phyloP scores from a whole-genome alignment of 495 filamentous ascomycete genomes.

The Articulospora tetracladia region DNA sequence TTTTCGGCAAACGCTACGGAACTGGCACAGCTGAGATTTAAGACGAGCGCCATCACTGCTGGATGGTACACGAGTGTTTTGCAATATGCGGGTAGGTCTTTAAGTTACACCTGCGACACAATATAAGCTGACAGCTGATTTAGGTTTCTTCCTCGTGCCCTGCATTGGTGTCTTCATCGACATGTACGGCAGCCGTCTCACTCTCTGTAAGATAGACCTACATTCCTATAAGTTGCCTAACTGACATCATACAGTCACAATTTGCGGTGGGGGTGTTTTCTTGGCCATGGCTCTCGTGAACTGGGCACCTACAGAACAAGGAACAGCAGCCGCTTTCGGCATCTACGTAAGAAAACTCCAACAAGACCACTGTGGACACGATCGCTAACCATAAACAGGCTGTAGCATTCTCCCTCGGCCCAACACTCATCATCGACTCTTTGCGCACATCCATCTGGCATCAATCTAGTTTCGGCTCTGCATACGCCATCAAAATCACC shows the following conservation, averaged over 20 bases:
- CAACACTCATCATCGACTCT: conserved; percentile 40
- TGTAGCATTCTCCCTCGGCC: conserved; percentile 36
- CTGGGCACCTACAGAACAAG: conserved; percentile 30
- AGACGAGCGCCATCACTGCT: conserved; percentile 35
- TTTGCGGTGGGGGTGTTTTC: conserved; percentile 36
- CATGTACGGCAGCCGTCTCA: conserved; percentile 37
- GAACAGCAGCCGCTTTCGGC: conserved; percentile 40
- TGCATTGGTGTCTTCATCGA: conserved; percentile 41
- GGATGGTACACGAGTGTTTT: conserved; percentile 42
- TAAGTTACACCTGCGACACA: background rate
- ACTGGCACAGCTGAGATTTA: conserved; percentile 39
- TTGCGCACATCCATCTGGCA: conserved; percentile 42
- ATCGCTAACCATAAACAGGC: conserved; percentile 9
- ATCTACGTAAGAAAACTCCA: conserved; percentile 28
- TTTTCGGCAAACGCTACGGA: conserved; percentile 43
- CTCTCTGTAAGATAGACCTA: conserved; percentile 25
- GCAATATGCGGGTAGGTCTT: conserved; percentile 35
- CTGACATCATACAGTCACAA: conserved; percentile 24
- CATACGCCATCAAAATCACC: conserved; percentile 40
- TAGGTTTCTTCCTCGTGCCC: conserved; percentile 38
- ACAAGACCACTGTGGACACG: too few species aligned
- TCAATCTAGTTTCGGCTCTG: conserved; percentile 41
- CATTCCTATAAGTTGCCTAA: background rate
- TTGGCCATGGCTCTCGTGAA: conserved; percentile 39
- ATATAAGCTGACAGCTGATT: conserved; percentile 3